Conservation (phyloP, 2,329 filamentous ascomycete genomes). For the Rugonectria rugulosa region DNA sequence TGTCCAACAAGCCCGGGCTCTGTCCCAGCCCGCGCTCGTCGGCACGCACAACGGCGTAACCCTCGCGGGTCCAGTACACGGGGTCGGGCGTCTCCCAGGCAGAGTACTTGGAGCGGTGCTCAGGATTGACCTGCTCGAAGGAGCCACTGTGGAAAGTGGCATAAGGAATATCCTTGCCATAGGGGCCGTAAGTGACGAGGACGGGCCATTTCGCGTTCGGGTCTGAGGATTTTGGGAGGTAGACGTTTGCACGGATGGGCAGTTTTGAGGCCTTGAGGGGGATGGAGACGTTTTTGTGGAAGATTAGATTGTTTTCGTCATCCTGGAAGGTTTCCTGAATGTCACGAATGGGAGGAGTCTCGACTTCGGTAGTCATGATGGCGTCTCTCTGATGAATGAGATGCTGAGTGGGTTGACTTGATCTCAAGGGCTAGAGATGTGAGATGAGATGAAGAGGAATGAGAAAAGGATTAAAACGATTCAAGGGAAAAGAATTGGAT, state of each 20-base stretch:
- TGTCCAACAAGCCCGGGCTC: slow-evolving; percentile 55
- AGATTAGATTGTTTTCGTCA: slow-evolving; percentile 16
- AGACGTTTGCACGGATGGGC: slow-evolving; percentile 37
- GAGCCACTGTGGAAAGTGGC: slow-evolving; percentile 31
- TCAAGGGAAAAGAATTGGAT: neutral
- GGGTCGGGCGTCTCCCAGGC: slow-evolving; percentile 68
- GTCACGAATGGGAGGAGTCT: slow-evolving; percentile 16
- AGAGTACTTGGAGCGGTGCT: slow-evolving; percentile 61
- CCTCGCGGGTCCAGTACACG: slow-evolving; percentile 61
- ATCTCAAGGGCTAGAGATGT: neutral
- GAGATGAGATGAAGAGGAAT: neutral
- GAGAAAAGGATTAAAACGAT: neutral
- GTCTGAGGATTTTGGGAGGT: slow-evolving; percentile 40
- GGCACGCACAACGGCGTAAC: slow-evolving; percentile 63
- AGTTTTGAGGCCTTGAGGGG: slow-evolving; percentile 15
- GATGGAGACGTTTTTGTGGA: slow-evolving; percentile 21
- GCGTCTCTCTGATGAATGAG: too few species aligned
- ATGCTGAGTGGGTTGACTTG: too few species aligned
- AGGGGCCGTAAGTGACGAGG: slow-evolving; percentile 20
- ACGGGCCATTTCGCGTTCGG: slow-evolving; percentile 12
- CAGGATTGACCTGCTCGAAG: slow-evolving; percentile 59
- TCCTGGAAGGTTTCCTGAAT: slow-evolving; percentile 14
- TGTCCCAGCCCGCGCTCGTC: slow-evolving; percentile 59
- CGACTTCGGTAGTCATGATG: slow-evolving; percentile 14
- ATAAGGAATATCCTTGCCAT: slow-evolving; percentile 20